Percentiles rank a stretch among this genome's conserved stretches.
Evolutionary conservation across 805 yeast species (phyloP).

Genomic region (Starmerella ratchasimensis): DNA sequence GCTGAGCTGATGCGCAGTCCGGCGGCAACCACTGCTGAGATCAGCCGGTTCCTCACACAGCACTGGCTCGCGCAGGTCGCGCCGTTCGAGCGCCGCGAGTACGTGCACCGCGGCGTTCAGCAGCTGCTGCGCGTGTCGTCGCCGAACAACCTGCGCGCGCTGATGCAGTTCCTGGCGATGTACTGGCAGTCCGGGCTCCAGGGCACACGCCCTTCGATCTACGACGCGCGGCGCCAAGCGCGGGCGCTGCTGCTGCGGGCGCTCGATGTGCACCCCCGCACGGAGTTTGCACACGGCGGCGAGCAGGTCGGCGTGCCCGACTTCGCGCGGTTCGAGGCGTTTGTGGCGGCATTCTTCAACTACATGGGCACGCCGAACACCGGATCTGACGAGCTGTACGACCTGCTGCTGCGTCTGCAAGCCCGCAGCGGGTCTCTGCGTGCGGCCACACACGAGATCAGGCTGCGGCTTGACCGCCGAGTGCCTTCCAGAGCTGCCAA

Average conservation of each 20-base stretch:
- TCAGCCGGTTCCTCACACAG: constrained; percentile 17
- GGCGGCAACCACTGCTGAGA: constrained; percentile 16
- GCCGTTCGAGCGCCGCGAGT: constrained; percentile 10
- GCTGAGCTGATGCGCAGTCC: constrained; percentile 11
- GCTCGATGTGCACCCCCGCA: constrained; percentile 18
- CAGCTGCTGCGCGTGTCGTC: constrained; percentile 18
- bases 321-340: constrained; percentile 16
- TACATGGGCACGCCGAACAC: constrained; percentile 14
- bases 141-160: constrained; percentile 18
- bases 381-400: constrained; percentile 15
- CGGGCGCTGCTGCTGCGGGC: constrained; percentile 19
- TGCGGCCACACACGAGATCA: constrained; percentile 14
- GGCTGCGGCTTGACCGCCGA: no score
- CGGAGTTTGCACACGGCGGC: constrained; percentile 15
- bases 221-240: constrained; percentile 20
- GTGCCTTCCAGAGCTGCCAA: no score
- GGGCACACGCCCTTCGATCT: constrained; percentile 18
- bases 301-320: constrained; percentile 22
- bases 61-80: constrained; percentile 12
- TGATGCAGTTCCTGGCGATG: constrained; percentile 20
- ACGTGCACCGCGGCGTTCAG: constrained; percentile 16
- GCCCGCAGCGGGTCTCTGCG: constrained; percentile 21
- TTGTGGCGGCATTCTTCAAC: constrained; percentile 16
- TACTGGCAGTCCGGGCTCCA: constrained; percentile 21
- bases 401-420: constrained; percentile 20